Conservation (phyloP, 2,329 filamentous ascomycete genomes). For the Xylariaceae sp. region DNA sequence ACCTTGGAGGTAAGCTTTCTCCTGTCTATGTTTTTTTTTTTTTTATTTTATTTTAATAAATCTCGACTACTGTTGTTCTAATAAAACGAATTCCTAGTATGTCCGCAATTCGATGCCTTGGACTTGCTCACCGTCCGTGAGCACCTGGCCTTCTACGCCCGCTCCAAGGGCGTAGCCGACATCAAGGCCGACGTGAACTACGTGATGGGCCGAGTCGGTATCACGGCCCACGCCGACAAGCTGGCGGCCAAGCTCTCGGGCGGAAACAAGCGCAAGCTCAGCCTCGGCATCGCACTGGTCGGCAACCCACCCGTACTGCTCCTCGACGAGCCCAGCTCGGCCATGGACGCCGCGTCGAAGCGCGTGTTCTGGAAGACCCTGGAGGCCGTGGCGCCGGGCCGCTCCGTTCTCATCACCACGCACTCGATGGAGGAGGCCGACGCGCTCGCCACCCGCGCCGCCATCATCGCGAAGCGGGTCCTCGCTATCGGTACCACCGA, state of each 20-base stretch:
- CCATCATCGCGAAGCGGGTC: constrained; percentile 52
- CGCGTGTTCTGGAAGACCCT: constrained; percentile 78
- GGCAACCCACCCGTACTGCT: constrained; percentile 76
- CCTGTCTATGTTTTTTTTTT: no score
- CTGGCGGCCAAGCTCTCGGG: constrained; percentile 63
- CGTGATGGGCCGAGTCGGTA: constrained; percentile 69
- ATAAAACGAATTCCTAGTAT: no score
- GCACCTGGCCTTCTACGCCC: constrained; percentile 75
- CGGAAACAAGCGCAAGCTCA: constrained; percentile 79
- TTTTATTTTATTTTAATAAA: no score
- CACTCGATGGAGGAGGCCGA: constrained; percentile 85
- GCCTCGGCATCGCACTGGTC: constrained; percentile 75
- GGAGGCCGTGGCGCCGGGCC: constrained; percentile 66
- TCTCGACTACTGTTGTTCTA: no score
- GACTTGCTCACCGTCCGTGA: constrained; percentile 77
- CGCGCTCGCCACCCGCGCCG: constrained; percentile 71
- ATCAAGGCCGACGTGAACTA: constrained; percentile 67
- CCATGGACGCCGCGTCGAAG: constrained; percentile 72
- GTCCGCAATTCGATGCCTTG: constrained; percentile 75
- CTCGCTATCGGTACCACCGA: constrained; percentile 37
- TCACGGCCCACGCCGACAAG: constrained; percentile 62
- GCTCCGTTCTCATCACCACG: constrained; percentile 74
- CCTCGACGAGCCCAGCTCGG: constrained; percentile 79
- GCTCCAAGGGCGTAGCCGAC: constrained; percentile 69
- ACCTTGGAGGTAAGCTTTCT: constrained; percentile 57